Percentiles rank a stretch among this genome's conserved stretches.
These are phyloP conservation scores for Russula sp. DNA, from an alignment of 768 basidiomycete genomes.

Conservation along the genomic window DNA sequence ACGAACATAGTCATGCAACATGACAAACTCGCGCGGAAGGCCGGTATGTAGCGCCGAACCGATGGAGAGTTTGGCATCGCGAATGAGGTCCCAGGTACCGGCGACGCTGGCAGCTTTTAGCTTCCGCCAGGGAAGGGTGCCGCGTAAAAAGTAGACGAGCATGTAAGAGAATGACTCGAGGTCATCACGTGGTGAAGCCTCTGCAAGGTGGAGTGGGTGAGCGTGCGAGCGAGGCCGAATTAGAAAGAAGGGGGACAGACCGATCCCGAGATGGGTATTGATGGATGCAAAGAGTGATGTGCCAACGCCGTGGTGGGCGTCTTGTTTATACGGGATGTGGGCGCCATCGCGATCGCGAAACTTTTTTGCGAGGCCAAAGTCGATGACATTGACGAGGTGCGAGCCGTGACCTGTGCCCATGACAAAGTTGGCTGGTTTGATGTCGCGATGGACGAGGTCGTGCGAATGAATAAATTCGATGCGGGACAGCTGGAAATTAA, in stretches of 20 bases:
- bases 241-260: constrained; percentile 33
- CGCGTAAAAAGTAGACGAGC: constrained; percentile 75
- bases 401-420: constrained; percentile 76
- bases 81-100: constrained; percentile 71
- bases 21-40: constrained; percentile 74
- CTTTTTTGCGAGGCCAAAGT: constrained; percentile 80
- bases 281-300: constrained; percentile 70
- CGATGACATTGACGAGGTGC: constrained; percentile 83
- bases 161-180: constrained; percentile 77
- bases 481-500: constrained; percentile 64
- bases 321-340: constrained; percentile 68
- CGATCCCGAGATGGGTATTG: constrained; percentile 68
- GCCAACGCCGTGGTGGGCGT: constrained; percentile 72
- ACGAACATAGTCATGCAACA: constrained; percentile 71
- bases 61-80: constrained; percentile 60
- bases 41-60: constrained; percentile 59
- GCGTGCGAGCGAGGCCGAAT: neutral
- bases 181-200: constrained; percentile 72
- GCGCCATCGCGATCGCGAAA: constrained; percentile 60
- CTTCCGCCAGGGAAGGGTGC: constrained; percentile 73
- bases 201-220: constrained; percentile 29
- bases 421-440: constrained; percentile 98
- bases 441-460: constrained; percentile 91
- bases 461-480: constrained; percentile 96
- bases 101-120: constrained; percentile 55